These are phyloP conservation scores for Claviceps arundinis DNA, from an alignment of 2,329 filamentous ascomycete species.

Conservation along the genomic window DNA sequence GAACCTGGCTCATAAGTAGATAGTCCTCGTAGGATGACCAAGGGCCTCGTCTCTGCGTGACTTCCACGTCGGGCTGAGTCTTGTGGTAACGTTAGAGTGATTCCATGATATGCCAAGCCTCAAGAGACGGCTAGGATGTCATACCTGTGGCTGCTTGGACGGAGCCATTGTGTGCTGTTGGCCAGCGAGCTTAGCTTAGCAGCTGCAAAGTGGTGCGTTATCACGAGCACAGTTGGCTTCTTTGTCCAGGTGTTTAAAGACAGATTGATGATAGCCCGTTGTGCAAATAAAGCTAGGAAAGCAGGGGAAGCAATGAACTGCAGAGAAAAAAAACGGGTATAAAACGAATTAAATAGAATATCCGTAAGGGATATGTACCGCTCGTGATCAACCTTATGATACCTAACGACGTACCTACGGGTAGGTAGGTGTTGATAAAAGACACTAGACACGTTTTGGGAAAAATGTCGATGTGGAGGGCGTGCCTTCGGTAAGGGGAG, in stretches of 20 bases:
- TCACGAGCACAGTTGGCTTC: background rate
- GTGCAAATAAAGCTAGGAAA: background rate
- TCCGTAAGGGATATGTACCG: background rate
- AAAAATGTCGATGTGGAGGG: slow-evolving; percentile 1
- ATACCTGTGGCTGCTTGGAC: background rate
- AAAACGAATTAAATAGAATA: slow-evolving; percentile 1
- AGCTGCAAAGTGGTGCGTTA: background rate
- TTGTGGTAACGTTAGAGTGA: background rate
- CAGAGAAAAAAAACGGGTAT: background rate
- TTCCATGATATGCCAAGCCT: background rate
- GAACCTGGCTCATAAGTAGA: slow-evolving; percentile 56
- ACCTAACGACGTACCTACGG: background rate
- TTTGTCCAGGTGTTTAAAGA: background rate
- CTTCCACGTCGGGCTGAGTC: background rate
- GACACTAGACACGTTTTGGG: slow-evolving; percentile 2
- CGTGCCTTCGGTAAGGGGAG: background rate
- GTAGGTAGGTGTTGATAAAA: background rate
- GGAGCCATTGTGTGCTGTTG: background rate
- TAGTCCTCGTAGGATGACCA: slow-evolving; percentile 72
- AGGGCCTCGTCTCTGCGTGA: slow-evolving; percentile 46
- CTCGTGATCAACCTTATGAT: background rate
- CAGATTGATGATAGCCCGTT: background rate
- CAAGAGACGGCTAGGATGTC: background rate
- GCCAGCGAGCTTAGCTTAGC: background rate
- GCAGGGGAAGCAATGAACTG: too few relatives aligned